Conservation (phyloP, 331 rosid genomes). For the Stylosanthes scabra region DNA sequence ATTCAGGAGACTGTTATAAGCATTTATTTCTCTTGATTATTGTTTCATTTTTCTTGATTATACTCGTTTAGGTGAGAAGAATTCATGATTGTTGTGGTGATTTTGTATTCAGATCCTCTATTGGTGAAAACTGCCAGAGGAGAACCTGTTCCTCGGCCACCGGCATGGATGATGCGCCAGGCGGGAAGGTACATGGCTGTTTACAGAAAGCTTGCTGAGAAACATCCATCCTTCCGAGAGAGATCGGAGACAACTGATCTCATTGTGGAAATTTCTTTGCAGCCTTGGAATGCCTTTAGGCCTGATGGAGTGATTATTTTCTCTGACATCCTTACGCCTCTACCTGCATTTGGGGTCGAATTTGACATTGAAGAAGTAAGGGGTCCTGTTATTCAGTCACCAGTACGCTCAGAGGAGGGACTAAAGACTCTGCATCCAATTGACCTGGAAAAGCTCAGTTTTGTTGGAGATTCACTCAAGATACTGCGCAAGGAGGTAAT, state of each 20-base stretch:
- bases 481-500: slow-evolving; percentile 77
- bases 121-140: slow-evolving; percentile 98
- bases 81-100: background rate
- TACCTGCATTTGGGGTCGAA: slow-evolving; percentile 94
- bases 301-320: slow-evolving; percentile 98
- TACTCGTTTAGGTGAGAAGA: background rate
- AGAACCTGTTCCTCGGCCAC: slow-evolving; percentile 87
- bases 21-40: slow-evolving; percentile 18
- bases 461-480: slow-evolving; percentile 88
- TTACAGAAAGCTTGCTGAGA: slow-evolving; percentile 97
- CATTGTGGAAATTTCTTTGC: slow-evolving; percentile 99
- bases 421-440: slow-evolving; percentile 80
- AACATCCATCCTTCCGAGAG: slow-evolving; percentile 94
- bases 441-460: slow-evolving; percentile 76
- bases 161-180: slow-evolving; percentile 99
- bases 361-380: slow-evolving; percentile 93
- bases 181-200: slow-evolving; percentile 99
- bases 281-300: slow-evolving; percentile 97
- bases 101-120: slow-evolving; percentile 69
- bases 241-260: slow-evolving; percentile 98
- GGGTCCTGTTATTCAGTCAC: slow-evolving; percentile 95
- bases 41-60: background rate
- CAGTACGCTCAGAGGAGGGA: slow-evolving; percentile 82
- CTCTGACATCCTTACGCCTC: slow-evolving; percentile 96
- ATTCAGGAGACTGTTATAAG: slow-evolving; percentile 10